Conservation (phyloP, 2,329 filamentous ascomycete genomes). For the Beauveria bassiana region DNA sequence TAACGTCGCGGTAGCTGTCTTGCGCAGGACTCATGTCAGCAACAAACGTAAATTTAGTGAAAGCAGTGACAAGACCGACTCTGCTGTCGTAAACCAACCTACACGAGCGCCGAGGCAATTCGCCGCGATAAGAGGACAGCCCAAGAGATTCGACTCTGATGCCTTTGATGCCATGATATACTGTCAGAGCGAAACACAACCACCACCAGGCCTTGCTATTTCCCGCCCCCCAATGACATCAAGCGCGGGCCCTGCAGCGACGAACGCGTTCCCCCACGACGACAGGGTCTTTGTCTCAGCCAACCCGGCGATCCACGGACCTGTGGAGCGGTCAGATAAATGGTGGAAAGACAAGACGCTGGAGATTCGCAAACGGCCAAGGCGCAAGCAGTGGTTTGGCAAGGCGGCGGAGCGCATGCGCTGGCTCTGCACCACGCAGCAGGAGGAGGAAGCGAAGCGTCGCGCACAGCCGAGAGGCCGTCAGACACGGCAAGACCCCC, state of each 20-base stretch:
- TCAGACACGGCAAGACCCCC: constrained; percentile 17
- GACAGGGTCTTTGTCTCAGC: constrained; percentile 35
- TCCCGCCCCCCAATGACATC: background rate
- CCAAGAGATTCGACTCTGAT: constrained; percentile 11
- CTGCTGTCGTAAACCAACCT: background rate
- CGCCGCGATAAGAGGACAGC: background rate
- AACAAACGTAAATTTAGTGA: background rate
- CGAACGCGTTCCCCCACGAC: constrained; percentile 12
- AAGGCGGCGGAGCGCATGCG: constrained; percentile 32
- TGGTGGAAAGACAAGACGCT: constrained; percentile 41
- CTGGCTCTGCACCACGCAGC: constrained; percentile 21
- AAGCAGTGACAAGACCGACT: background rate
- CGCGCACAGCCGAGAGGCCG: background rate
- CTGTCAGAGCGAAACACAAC: constrained; percentile 7
- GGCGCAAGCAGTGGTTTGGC: constrained; percentile 44
- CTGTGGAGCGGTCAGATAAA: constrained; percentile 31
- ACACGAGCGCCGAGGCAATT: background rate
- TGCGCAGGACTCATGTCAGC: background rate
- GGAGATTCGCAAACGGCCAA: constrained; percentile 42
- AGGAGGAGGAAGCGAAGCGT: constrained; percentile 12
- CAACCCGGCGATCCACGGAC: constrained; percentile 44
- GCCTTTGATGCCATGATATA: constrained; percentile 16
- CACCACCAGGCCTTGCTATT: background rate
- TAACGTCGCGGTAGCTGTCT: background rate
- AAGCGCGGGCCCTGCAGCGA: background rate